Conservation (phyloP, 148 eudicot genomes). For the Salicornia ramosissima region DNA sequence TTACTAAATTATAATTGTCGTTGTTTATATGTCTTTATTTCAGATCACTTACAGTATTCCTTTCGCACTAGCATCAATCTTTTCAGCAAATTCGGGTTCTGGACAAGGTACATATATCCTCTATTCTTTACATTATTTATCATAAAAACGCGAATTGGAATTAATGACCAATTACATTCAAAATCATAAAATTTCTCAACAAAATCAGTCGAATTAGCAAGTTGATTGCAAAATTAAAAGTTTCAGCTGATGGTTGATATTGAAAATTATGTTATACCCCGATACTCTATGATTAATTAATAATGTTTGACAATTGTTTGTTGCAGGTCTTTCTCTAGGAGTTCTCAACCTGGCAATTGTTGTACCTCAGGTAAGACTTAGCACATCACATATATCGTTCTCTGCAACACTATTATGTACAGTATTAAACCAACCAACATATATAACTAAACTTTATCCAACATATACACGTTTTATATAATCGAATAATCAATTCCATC, state of each 20-base stretch:
- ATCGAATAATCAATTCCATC: no score
- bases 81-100: constrained; percentile 40
- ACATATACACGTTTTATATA: constrained; percentile 14
- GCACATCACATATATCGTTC: no score
- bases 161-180: neutral
- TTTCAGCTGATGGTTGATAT: no score
- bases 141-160: neutral
- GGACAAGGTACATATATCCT: constrained; percentile 55
- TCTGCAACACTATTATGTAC: no score
- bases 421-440: neutral
- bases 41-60: constrained; percentile 63
- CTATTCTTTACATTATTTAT: no score
- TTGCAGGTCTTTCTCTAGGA: constrained; percentile 56
- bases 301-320: neutral
- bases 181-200: neutral
- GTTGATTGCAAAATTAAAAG: no score
- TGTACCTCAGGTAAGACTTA: constrained; percentile 50
- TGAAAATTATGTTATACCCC: no score
- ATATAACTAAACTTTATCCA: neutral
- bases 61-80: constrained; percentile 64
- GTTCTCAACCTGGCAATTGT: constrained; percentile 66
- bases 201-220: neutral
- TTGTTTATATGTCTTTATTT: neutral
- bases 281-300: no score
- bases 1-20: neutral